Evolutionary conservation across 352 stramenopile species (phyloP).

Genomic region (Pythium scleroteichum): DNA sequence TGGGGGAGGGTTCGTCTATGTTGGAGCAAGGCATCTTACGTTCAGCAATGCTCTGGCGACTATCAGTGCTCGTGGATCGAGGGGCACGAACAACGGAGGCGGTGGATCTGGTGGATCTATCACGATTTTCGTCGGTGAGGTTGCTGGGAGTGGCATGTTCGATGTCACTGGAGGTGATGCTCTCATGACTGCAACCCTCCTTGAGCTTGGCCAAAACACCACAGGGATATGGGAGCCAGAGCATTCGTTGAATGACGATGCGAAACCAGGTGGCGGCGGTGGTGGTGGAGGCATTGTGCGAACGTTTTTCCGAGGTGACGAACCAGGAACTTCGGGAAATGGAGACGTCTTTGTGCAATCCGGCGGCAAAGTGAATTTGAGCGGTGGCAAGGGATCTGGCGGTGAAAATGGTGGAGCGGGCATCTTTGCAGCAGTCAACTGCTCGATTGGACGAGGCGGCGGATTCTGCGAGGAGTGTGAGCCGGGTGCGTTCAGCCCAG

Average conservation of each 20-base stretch:
- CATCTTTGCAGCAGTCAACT: slow-evolving; percentile 56
- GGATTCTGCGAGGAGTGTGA: slow-evolving; percentile 67
- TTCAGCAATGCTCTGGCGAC: slow-evolving; percentile 38
- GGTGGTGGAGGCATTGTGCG: slow-evolving; percentile 32
- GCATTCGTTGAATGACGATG: slow-evolving; percentile 12
- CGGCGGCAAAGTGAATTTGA: slow-evolving; percentile 25
- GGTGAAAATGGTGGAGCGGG: slow-evolving; percentile 61
- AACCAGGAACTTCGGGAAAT: slow-evolving; percentile 27
- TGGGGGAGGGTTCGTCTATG: slow-evolving; percentile 74
- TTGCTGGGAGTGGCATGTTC: slow-evolving; percentile 59
- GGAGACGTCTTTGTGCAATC: slow-evolving; percentile 33
- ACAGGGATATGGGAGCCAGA: slow-evolving; percentile 35
- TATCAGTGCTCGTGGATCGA: slow-evolving; percentile 54
- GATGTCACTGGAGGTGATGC: slow-evolving; percentile 54
- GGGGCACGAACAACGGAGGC: slow-evolving; percentile 61
- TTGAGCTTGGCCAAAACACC: background rate
- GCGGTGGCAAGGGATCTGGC: slow-evolving; percentile 31
- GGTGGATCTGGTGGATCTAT: slow-evolving; percentile 73
- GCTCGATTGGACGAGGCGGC: slow-evolving; percentile 59
- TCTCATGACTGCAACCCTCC: slow-evolving; percentile 11
- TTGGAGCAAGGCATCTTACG: slow-evolving; percentile 50
- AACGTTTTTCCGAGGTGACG: slow-evolving; percentile 26
- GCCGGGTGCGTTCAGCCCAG: slow-evolving; percentile 64
- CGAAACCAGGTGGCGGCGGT: slow-evolving; percentile 48
- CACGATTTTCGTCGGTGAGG: slow-evolving; percentile 54